These are phyloP conservation scores for Eucalyptus leucophloia DNA, from an alignment of 345 rosid genomes.

Conservation along the genomic window DNA sequence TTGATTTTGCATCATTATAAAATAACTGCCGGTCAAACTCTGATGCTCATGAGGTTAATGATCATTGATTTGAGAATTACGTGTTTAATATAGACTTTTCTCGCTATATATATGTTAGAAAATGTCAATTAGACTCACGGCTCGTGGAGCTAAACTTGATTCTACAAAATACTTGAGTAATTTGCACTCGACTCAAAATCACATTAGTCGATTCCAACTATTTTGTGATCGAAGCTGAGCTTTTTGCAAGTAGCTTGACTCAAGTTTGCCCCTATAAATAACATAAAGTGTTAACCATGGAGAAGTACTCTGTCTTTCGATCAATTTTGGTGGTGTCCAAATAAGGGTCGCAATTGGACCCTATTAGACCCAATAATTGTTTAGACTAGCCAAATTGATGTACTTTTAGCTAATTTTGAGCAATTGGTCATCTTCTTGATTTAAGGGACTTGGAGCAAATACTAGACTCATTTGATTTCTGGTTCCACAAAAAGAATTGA, in stretches of 20 bases:
- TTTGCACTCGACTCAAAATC: background rate
- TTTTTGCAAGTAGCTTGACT: background rate
- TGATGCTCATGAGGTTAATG: background rate
- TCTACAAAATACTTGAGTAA: background rate
- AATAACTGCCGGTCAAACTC: no score
- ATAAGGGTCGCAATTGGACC: no score
- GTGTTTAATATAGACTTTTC: background rate
- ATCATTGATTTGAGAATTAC: background rate
- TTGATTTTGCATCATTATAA: background rate
- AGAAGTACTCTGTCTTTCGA: no score
- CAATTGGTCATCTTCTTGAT: background rate
- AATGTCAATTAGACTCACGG: background rate
- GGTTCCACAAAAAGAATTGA: background rate
- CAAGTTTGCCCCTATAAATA: background rate
- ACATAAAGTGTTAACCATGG: background rate
- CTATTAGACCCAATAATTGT: background rate
- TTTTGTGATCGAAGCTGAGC: rapidly evolving
- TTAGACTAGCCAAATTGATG: background rate
- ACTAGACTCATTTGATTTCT: background rate
- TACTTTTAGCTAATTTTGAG: background rate
- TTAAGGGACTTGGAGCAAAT: background rate
- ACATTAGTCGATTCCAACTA: background rate
- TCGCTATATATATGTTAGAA: background rate
- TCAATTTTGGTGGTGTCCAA: background rate
- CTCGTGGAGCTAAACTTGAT: background rate